These are phyloP conservation scores for Brassica balearica DNA, from an alignment of 441 rosid genomes.

Conservation along the genomic window DNA sequence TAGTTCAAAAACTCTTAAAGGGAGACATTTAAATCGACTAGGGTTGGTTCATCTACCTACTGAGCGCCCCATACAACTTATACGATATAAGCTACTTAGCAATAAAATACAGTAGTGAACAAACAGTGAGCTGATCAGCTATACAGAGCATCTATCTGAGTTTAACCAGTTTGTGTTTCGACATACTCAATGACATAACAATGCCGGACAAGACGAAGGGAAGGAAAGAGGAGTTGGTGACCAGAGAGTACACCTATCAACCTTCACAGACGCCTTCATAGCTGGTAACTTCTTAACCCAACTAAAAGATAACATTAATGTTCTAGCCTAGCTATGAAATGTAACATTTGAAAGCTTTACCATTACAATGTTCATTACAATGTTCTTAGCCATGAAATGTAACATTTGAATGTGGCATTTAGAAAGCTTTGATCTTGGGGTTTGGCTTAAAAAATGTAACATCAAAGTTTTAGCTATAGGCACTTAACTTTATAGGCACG, in stretches of 20 bases:
- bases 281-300: constrained; percentile 53
- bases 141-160: neutral
- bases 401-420: neutral
- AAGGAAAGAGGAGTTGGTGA: constrained; percentile 72
- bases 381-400: neutral
- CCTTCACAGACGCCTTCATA: constrained; percentile 81
- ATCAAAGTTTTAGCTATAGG: neutral
- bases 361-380: too few relatives aligned
- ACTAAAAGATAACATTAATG: neutral
- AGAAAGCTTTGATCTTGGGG: neutral
- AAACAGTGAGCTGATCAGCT: neutral
- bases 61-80: too few relatives aligned
- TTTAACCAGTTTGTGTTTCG: neutral
- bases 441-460: neutral
- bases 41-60: too few relatives aligned
- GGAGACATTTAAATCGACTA: too few relatives aligned
- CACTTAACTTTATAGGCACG: neutral
- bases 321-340: neutral
- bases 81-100: too few relatives aligned
- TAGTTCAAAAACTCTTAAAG: too few relatives aligned
- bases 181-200: neutral
- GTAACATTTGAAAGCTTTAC: neutral
- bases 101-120: neutral
- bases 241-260: constrained; percentile 82
- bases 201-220: constrained; percentile 69